Conservation (phyloP, 1,139 yeast genomes). For the Nakaseomyces bracarensis region DNA sequence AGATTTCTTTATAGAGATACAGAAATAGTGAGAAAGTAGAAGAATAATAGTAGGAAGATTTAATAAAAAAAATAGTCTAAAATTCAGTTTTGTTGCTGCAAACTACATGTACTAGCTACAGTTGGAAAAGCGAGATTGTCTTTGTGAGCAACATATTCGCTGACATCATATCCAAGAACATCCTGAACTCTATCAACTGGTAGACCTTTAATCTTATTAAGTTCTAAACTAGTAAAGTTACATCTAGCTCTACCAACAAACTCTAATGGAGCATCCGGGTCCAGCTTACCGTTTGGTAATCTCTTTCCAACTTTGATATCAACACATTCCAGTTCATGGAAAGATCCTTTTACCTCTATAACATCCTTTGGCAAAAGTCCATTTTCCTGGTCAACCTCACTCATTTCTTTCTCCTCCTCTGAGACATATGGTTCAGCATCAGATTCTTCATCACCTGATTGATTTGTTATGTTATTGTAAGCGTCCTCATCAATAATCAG, state of each 20-base stretch:
- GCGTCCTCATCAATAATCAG: slow-evolving; percentile 78
- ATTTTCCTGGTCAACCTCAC: slow-evolving; percentile 39
- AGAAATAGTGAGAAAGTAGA: background rate
- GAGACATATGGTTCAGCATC: slow-evolving; percentile 1
- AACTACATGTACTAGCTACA: background rate
- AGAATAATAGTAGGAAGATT: slow-evolving; percentile 1
- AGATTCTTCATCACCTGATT: slow-evolving; percentile 1
- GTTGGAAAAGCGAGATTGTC: slow-evolving; percentile 85
- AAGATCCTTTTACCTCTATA: slow-evolving; percentile 59
- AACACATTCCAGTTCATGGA: slow-evolving; percentile 86
- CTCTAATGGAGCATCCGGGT: slow-evolving; percentile 38
- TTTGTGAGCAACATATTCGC: slow-evolving; percentile 84
- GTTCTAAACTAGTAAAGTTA: slow-evolving; percentile 71
- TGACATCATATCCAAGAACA: slow-evolving; percentile 75
- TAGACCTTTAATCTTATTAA: slow-evolving; percentile 66
- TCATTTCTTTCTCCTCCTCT: background rate
- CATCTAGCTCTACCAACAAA: slow-evolving; percentile 81
- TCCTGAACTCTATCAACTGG: slow-evolving; percentile 65
- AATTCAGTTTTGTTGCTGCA: background rate
- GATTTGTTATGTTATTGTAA: slow-evolving; percentile 27
- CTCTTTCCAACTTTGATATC: slow-evolving; percentile 49
- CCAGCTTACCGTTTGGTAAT: slow-evolving; percentile 32
- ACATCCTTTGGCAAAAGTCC: slow-evolving; percentile 76
- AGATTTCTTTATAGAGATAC: background rate
- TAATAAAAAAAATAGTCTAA: background rate